Conservation (phyloP, 1,284 basidiomycete genomes). For the Thecaphora thlaspeos region DNA sequence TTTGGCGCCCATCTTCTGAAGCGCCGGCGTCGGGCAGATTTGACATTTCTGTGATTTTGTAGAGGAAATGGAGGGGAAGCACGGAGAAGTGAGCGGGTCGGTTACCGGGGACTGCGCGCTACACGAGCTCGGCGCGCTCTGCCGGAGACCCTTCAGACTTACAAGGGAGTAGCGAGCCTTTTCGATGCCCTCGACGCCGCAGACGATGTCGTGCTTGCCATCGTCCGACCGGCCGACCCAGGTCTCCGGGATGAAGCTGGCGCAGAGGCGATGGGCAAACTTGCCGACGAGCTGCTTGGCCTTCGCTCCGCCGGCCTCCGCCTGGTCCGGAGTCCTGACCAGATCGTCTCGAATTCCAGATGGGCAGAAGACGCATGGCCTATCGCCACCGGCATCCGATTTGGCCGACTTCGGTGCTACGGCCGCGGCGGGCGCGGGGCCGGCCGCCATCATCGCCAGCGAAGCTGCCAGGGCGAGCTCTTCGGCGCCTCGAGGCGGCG, state of each 20-base stretch:
- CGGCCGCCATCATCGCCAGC: no score
- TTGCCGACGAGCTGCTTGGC: constrained; percentile 19
- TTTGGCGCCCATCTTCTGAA: constrained; percentile 79
- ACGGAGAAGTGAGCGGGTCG: no score
- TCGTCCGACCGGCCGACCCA: constrained; percentile 39
- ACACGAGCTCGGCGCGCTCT: no score
- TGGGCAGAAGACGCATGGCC: constrained; percentile 59
- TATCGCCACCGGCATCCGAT: neutral
- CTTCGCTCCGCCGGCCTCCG: constrained; percentile 14
- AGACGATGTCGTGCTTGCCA: constrained; percentile 32
- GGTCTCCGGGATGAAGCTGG: constrained; percentile 51
- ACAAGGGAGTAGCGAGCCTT: constrained; percentile 46
- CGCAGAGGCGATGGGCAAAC: constrained; percentile 54
- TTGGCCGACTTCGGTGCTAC: no score
- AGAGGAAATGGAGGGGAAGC: no score
- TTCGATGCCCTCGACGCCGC: constrained; percentile 45
- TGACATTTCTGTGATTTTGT: constrained; percentile 86
- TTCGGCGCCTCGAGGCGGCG: no score
- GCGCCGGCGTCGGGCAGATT: constrained; percentile 69
- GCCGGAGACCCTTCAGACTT: neutral
- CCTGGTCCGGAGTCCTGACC: constrained; percentile 27
- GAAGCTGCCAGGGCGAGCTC: no score
- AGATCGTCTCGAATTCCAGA: constrained; percentile 31
- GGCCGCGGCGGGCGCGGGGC: no score
- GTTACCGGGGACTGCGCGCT: no score